Conservation (phyloP, 1,284 basidiomycete genomes). For the Irpex sp. region DNA sequence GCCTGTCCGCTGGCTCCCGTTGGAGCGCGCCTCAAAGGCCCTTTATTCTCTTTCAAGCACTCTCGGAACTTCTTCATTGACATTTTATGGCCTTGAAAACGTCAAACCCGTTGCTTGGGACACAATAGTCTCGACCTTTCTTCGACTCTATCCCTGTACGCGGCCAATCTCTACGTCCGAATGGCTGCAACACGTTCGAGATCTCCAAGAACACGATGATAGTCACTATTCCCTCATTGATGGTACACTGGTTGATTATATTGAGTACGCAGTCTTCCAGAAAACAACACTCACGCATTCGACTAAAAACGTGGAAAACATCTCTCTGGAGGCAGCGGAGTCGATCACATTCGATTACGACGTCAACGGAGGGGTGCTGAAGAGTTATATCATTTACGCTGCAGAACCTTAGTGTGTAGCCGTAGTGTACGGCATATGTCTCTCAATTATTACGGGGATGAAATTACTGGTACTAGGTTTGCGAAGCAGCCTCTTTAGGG, state of each 20-base stretch:
- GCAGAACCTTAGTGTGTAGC: background rate
- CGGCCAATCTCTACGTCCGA: background rate
- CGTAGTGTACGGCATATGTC: too few species aligned
- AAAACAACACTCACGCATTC: background rate
- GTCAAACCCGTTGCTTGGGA: background rate
- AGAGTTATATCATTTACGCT: background rate
- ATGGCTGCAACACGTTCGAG: background rate
- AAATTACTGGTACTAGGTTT: too few species aligned
- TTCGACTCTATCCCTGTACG: background rate
- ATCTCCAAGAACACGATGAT: background rate
- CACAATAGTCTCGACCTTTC: background rate
- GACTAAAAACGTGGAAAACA: background rate
- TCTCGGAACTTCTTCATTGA: background rate
- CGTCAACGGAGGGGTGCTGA: background rate
- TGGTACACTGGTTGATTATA: background rate
- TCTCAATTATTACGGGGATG: too few species aligned
- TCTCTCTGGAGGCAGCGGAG: background rate
- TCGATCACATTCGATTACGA: background rate
- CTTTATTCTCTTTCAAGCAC: background rate
- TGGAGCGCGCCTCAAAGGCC: background rate
- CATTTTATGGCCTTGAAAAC: slow-evolving; percentile 3
- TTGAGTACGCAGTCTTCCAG: background rate
- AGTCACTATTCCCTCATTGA: background rate
- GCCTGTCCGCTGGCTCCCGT: background rate
- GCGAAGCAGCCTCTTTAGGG: too few species aligned